Evolutionary conservation across 2,329 filamentous ascomycete species (phyloP).

Genomic region (Cercospora sp.): DNA sequence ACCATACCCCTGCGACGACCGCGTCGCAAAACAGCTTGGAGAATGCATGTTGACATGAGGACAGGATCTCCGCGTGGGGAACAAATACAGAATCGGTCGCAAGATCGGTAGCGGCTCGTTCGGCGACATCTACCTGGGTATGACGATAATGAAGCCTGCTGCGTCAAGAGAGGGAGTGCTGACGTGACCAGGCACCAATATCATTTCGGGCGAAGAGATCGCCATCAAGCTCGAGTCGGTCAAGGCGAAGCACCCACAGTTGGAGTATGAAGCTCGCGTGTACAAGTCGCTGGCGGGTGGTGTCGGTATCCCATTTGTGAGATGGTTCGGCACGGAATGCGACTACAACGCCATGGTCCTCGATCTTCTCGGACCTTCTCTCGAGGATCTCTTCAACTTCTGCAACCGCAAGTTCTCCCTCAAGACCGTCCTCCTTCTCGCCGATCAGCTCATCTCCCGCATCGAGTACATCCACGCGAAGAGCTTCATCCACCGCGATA

Average conservation of each 20-base stretch:
- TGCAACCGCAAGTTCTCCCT: constrained; percentile 99
- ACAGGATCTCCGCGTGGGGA: constrained; percentile 97
- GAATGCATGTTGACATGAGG: constrained; percentile 38
- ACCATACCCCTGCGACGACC: constrained; percentile 18
- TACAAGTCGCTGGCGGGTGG: constrained; percentile 87
- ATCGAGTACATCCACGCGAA: constrained; percentile 99
- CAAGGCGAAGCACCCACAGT: constrained; percentile 98
- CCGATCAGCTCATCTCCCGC: constrained; percentile 96
- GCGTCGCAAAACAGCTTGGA: constrained; percentile 29
- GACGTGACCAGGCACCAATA: constrained; percentile 75
- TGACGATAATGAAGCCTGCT: constrained; percentile 31
- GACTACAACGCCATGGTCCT: constrained; percentile 99
- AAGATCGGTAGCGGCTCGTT: constrained; percentile 98
- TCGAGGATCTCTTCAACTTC: constrained; percentile 99
- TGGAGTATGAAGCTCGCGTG: constrained; percentile 97
- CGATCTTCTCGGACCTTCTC: constrained; percentile 88
- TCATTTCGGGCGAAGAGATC: constrained; percentile 98
- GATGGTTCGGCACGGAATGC: constrained; percentile 99
- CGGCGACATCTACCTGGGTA: constrained; percentile 93
- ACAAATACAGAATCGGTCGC: constrained; percentile 98
- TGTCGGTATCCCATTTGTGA: constrained; percentile 96
- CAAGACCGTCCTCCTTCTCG: constrained; percentile 94
- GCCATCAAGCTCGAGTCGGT: constrained; percentile 99
- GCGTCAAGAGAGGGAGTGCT: not conserved
- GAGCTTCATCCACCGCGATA: constrained; percentile 98